phyloP scores from a whole-genome alignment of 2,329 filamentous ascomycete species.

The Claviceps africana region DNA sequence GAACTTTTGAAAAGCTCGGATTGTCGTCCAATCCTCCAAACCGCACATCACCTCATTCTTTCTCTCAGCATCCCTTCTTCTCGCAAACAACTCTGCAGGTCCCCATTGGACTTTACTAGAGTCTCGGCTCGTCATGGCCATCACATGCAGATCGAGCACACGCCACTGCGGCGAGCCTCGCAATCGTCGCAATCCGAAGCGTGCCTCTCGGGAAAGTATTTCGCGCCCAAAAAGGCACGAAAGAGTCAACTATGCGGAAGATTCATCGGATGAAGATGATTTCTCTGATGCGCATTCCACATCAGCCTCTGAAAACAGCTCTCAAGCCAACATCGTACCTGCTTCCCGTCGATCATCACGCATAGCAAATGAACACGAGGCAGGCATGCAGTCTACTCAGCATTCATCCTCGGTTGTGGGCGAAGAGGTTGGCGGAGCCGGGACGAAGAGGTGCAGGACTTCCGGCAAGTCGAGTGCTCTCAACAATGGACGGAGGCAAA shows the following conservation, averaged over 20 bases:
- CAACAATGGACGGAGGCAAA: slow-evolving; percentile 10
- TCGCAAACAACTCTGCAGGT: background rate
- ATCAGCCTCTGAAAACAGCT: background rate
- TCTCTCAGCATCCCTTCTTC: background rate
- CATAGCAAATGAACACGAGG: background rate
- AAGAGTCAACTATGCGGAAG: slow-evolving; percentile 5
- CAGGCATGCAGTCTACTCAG: background rate
- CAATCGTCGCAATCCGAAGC: slow-evolving; percentile 13
- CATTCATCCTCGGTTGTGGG: background rate
- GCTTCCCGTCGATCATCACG: slow-evolving; percentile 1
- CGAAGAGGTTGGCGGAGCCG: no score
- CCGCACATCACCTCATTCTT: background rate
- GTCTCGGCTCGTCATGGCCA: slow-evolving; percentile 14
- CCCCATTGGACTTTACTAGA: background rate
- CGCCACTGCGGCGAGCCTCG: background rate
- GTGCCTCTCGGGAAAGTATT: slow-evolving; percentile 6
- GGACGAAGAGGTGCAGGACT: background rate
- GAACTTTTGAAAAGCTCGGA: background rate
- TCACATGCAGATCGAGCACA: slow-evolving; percentile 11
- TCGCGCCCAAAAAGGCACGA: slow-evolving; percentile 3
- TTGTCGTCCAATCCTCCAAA: background rate
- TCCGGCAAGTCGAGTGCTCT: background rate
- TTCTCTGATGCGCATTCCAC: background rate
- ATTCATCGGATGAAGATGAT: background rate
- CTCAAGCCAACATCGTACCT: background rate